A percentile compares a stretch with the other conserved stretches of the same genome.
phyloP scores from a whole-genome alignment of 768 basidiomycete genomes.

The Mycena belliarum region DNA sequence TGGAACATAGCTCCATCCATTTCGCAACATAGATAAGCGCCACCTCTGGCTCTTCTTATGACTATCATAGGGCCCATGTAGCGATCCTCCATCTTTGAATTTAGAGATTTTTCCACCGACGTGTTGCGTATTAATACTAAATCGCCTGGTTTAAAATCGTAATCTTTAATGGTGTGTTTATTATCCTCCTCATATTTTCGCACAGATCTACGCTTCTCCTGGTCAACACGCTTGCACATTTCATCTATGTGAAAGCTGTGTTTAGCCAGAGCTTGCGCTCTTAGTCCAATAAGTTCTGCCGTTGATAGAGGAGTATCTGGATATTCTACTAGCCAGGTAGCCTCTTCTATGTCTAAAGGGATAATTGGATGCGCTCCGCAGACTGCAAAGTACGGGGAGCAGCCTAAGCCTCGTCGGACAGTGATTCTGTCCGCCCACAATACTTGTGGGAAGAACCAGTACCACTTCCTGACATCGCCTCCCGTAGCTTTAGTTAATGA shows the following conservation, averaged over 20 bases:
- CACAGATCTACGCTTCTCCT: neutral
- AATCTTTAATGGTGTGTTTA: slow-evolving; percentile 26
- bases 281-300: slow-evolving; percentile 24
- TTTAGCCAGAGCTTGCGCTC: slow-evolving; percentile 28
- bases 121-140: slow-evolving; percentile 34
- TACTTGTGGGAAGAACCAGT: too few relatives aligned
- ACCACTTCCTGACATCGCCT: too few relatives aligned
- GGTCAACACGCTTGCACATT: neutral
- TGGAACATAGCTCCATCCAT: slow-evolving; percentile 1
- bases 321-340: slow-evolving; percentile 27
- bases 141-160: slow-evolving; percentile 31
- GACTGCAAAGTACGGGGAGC: too few relatives aligned
- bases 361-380: slow-evolving; percentile 27
- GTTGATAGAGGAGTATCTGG: slow-evolving; percentile 18
- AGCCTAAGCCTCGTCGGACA: too few relatives aligned
- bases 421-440: too few relatives aligned
- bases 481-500: too few relatives aligned
- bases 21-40: slow-evolving; percentile 22
- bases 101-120: slow-evolving; percentile 29
- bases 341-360: slow-evolving; percentile 30
- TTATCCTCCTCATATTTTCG: neutral
- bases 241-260: slow-evolving; percentile 3
- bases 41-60: slow-evolving; percentile 24
- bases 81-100: slow-evolving; percentile 26
- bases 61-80: slow-evolving; percentile 39